phyloP scores from a whole-genome alignment of 225 moss, liverwort and hornwort species.

The Marchantia polymorpha region DNA sequence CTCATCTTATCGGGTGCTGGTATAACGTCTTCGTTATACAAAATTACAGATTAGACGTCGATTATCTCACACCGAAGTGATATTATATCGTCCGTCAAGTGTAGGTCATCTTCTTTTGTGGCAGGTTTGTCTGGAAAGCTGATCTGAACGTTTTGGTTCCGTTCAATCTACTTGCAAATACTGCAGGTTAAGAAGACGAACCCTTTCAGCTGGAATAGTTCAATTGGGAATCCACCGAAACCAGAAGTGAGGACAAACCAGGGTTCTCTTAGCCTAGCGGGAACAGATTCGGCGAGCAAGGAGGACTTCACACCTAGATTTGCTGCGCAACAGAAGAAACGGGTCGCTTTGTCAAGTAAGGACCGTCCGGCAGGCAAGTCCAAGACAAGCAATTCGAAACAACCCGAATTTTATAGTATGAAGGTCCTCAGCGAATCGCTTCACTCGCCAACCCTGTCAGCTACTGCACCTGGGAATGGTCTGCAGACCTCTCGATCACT shows the following conservation, averaged over 20 bases:
- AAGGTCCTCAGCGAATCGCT: slow-evolving; percentile 27
- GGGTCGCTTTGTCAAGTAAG: slow-evolving; percentile 19
- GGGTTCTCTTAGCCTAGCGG: not conserved
- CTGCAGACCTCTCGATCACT: slow-evolving; percentile 23
- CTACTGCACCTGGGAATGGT: slow-evolving; percentile 12
- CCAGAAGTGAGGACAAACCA: slow-evolving; percentile 19
- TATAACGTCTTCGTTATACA: too few relatives aligned
- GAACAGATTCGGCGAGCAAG: slow-evolving; percentile 16
- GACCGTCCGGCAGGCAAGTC: slow-evolving; percentile 33
- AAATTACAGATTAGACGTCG: too few relatives aligned
- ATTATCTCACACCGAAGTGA: too few relatives aligned
- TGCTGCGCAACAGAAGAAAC: slow-evolving; percentile 37
- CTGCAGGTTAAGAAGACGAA: slow-evolving; percentile 40
- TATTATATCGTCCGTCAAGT: too few relatives aligned
- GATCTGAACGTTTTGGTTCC: not conserved
- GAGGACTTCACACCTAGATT: slow-evolving; percentile 36
- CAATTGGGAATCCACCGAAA: slow-evolving; percentile 10
- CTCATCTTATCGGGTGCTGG: too few relatives aligned
- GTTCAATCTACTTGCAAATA: not conserved
- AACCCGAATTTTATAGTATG: slow-evolving; percentile 11
- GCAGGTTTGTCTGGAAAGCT: not conserved
- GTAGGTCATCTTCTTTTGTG: too few relatives aligned
- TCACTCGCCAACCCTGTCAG: slow-evolving; percentile 5
- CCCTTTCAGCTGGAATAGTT: slow-evolving; percentile 45
- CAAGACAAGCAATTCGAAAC: slow-evolving; percentile 27